Evolutionary conservation across 2,329 filamentous ascomycete genomes (phyloP).

Genomic region (Didymella exigua): DNA sequence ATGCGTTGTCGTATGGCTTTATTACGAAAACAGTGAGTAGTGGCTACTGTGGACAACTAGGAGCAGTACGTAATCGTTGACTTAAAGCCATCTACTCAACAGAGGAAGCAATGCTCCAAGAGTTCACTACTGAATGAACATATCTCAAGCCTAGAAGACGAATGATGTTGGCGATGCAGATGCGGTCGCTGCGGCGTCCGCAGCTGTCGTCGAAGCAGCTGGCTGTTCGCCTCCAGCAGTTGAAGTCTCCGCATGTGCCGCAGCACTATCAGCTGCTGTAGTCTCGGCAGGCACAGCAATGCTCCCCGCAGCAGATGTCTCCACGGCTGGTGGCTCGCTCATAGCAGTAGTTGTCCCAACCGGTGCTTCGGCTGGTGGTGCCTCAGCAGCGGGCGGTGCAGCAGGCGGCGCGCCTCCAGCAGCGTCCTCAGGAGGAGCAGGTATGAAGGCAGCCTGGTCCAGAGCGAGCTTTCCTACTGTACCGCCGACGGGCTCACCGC

Average conservation of each 20-base stretch:
- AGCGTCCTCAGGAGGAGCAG: slow-evolving; percentile 28
- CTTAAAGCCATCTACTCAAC: background rate
- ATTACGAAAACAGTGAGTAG: background rate
- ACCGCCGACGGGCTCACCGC: slow-evolving; percentile 28
- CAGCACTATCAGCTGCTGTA: background rate
- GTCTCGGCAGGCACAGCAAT: background rate
- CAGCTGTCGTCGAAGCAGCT: background rate
- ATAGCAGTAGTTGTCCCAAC: background rate
- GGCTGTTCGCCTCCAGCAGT: background rate
- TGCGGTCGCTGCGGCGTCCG: background rate
- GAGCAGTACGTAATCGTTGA: background rate
- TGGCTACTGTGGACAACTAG: background rate
- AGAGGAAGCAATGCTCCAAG: background rate
- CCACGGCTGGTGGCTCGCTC: background rate
- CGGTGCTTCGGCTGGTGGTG: slow-evolving; percentile 8
- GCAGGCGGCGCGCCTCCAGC: slow-evolving; percentile 25
- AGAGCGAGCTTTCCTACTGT: slow-evolving; percentile 29
- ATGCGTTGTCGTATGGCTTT: background rate
- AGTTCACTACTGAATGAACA: background rate
- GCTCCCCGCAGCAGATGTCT: background rate
- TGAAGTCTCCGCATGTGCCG: background rate
- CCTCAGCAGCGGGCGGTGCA: slow-evolving; percentile 7
- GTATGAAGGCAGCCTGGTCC: slow-evolving; percentile 33
- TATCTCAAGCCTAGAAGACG: slow-evolving; percentile 1
- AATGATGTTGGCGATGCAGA: slow-evolving; percentile 10